Base-by-base conservation (phyloP, 192 early-diverging fungal genomes). In the Coemansia sp. region DNA sequence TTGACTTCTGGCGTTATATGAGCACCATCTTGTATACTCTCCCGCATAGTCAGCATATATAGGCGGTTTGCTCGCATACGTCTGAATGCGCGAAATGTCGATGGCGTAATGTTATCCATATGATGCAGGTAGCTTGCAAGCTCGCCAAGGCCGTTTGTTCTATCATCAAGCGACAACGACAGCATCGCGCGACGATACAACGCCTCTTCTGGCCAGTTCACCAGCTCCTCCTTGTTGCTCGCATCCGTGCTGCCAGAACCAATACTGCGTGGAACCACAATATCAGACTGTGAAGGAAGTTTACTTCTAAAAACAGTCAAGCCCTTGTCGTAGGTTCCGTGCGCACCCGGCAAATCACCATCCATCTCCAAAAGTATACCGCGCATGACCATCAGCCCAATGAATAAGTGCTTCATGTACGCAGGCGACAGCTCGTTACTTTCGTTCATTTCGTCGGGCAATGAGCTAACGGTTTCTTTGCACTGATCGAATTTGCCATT, bases 191-290 rank as follows among this genome's bases (percentile, higher is more conserved):
- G 84, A 25, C 88, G 86, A 72, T 91, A 93, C 65, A 93, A 69
- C 16, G 88, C 88, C 63, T 89, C 85, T 61, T 93, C 90, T 10
- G 84, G 68, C 89, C 91, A 91, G 55, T 88, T 79, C 11, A 80
- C 59, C 37, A 89, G 74, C 62, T 91, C 87, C 53, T 85, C 81
- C 10, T 77, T 53, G 50, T 64, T 57, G 55, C 79, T 81, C 2
- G 54, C 12, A 38, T 39, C 38, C 5, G 69, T 16, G 5, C 63
- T 13, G 14, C 38, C 57, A 13, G 76, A 40, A 41, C 61, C 61
- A 61, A 48, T 80, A 61, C 54, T 82, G 41, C 70, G 80, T 53
- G 64, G 81, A 63, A 83, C 76, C 7, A 84, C 72, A 16, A 84
- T 61, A 8, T 67, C 72, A 6, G 81, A 58, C 55, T 76, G 63